phyloP scores from a whole-genome alignment of 2,329 filamentous ascomycete genomes.

The Epichloe typhina region DNA sequence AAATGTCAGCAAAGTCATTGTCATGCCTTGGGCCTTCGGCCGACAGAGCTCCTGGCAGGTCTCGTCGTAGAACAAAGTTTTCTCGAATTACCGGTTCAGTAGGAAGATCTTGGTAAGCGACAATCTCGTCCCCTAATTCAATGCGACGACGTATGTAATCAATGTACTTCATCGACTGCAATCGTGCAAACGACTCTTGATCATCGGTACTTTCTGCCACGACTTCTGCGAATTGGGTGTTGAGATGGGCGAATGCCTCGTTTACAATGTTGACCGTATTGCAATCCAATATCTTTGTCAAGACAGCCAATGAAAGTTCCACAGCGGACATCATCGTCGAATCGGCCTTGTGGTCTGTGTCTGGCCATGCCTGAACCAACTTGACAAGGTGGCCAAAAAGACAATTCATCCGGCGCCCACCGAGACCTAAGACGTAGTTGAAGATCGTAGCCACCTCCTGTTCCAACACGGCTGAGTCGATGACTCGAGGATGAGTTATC shows the following conservation, averaged over 20 bases:
- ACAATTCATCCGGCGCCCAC: constrained; percentile 16
- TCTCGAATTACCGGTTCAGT: constrained; percentile 9
- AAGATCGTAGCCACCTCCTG: constrained; percentile 21
- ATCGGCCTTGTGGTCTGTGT: constrained; percentile 1
- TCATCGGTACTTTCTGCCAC: constrained; percentile 6
- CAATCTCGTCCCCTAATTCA: constrained; percentile 14
- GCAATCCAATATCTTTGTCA: constrained; percentile 23
- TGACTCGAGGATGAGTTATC: constrained; percentile 20
- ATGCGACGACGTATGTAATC: constrained; percentile 19
- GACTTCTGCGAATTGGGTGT: constrained; percentile 12
- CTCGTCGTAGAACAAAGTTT: constrained; percentile 17
- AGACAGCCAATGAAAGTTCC: constrained; percentile 17
- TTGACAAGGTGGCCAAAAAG: constrained; percentile 19
- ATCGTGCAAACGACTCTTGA: constrained; percentile 13
- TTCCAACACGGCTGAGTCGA: constrained; percentile 26
- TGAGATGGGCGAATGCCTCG: constrained; percentile 6
- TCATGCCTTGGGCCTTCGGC: constrained; percentile 27
- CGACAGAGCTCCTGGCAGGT: constrained; percentile 22
- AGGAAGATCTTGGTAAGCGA: constrained; percentile 7
- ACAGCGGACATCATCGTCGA: constrained; percentile 11
- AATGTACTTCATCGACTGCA: constrained; percentile 19
- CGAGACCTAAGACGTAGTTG: constrained; percentile 22
- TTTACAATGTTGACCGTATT: constrained; percentile 22
- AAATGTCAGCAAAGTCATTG: constrained; percentile 35
- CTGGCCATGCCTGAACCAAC: constrained; percentile 5